phyloP scores from a whole-genome alignment of 768 basidiomycete genomes.

The Candolleomyces efflorescens region DNA sequence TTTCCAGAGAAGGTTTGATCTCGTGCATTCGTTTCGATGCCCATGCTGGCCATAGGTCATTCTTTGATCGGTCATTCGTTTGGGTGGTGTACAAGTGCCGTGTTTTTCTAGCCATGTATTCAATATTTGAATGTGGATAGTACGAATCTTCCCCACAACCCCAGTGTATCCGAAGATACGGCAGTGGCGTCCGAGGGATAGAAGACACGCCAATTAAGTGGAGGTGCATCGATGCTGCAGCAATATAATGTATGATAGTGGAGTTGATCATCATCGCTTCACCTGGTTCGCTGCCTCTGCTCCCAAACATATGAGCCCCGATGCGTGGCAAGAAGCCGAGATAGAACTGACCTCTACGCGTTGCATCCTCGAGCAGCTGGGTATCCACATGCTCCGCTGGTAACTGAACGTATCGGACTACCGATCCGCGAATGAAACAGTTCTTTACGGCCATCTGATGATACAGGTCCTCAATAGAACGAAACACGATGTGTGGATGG shows the following conservation, averaged over 20 bases:
- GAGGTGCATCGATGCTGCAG: background rate
- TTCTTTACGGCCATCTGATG: conserved; percentile 96
- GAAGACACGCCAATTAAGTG: background rate
- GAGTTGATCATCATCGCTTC: conserved; percentile 32
- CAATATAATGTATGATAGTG: background rate
- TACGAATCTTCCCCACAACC: background rate
- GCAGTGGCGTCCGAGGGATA: background rate
- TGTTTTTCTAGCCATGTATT: background rate
- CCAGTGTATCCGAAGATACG: background rate
- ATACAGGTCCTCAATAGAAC: background rate
- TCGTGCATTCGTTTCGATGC: background rate
- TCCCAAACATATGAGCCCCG: conserved; percentile 9
- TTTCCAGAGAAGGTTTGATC: background rate
- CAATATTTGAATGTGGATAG: background rate
- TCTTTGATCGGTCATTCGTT: background rate
- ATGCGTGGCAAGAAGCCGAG: background rate
- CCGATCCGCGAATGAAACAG: conserved; percentile 97
- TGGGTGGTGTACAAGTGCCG: background rate
- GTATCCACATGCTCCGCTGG: conserved; percentile 93
- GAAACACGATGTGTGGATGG: background rate
- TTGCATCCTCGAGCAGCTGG: conserved; percentile 93
- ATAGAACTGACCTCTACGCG: conserved; percentile 71
- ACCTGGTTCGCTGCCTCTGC: conserved; percentile 45
- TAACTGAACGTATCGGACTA: conserved; percentile 95
- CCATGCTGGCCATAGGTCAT: background rate